Evolutionary conservation across 805 yeast species (phyloP), one percentile per base, ranked within the genome.

Genomic region (Candida coleopterorum): DNA sequence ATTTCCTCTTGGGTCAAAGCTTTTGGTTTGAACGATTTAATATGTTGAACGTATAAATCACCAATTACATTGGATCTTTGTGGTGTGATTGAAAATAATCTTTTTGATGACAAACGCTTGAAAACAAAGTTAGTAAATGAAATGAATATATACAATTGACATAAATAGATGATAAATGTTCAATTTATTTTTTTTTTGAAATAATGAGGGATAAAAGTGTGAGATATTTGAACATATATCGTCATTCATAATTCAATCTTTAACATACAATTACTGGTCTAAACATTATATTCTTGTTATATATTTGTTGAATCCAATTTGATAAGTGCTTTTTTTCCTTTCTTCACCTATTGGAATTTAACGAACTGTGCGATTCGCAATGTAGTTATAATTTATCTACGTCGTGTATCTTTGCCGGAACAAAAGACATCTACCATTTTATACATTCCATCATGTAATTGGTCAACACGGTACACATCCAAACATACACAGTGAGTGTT

Each of bases 1-100:
- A 90, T 81, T 49, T 85, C 95, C 48, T 75, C 70, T 41, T 84
- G 77, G 41, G 83, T 66, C 38, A 81, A 58, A 43, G 87, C 79
- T 41, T 81, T 75, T 58, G 96, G 89, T 74, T 88, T 87, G 79
- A 85, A 89, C 44, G 79, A 77, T 71, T 81, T 85, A 66, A 93
- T 72, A 66, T 89, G 95, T 62, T 75, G 79, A 57, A 90, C 68
- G 72, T 89, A 89, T 51, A 89, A 75, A 49, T 89, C 96, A 62
- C 85, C 75, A 57, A 89, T 64, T 58, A 84, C 70, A 74, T 89
- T 75, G 49, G 49, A 50, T 59, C 67, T 63, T 53, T 60, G 55
- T 44, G 71, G 62, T 38, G 70, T 62, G 43, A 60, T 53, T 35
- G 72, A 62, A 50, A 68, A 59, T 41, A 56, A 52, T 63, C 72